These are phyloP conservation scores for Venturia oleaginea DNA, from an alignment of 2,329 filamentous ascomycete species.

Conservation along the genomic window DNA sequence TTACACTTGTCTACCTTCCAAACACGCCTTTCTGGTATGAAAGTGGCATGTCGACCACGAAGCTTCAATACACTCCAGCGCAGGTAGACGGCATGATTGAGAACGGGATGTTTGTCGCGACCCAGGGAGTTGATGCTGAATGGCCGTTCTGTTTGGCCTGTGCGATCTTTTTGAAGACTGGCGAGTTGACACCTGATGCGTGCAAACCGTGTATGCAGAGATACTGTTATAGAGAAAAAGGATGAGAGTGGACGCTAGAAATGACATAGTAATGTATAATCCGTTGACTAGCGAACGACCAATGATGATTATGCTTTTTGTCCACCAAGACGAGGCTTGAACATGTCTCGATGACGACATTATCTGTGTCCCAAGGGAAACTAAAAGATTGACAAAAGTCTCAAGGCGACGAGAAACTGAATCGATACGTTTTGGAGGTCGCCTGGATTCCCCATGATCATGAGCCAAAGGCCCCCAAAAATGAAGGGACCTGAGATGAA, in stretches of 20 bases:
- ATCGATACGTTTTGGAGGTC: no score
- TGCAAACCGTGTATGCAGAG: conserved; percentile 33
- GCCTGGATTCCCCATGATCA: no score
- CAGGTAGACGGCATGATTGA: conserved; percentile 32
- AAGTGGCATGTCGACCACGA: conserved; percentile 25
- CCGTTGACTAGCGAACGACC: neutral
- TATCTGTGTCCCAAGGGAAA: no score
- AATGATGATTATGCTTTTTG: no score
- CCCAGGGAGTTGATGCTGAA: conserved; percentile 25
- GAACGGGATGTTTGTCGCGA: conserved; percentile 33
- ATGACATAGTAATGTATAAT: neutral
- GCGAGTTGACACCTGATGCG: conserved; percentile 21
- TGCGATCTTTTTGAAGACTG: conserved; percentile 28
- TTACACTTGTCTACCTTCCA: conserved; percentile 35
- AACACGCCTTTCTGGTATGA: conserved; percentile 31
- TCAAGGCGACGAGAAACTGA: no score
- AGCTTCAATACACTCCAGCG: conserved; percentile 27
- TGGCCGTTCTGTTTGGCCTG: conserved; percentile 37
- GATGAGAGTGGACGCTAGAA: neutral
- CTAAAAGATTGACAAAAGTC: no score
- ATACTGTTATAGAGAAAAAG: conserved; percentile 26
- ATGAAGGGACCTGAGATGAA: no score
- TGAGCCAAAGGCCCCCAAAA: no score
- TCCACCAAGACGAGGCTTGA: no score
- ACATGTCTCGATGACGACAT: no score